phyloP scores from a whole-genome alignment of 2,329 filamentous ascomycete species.

The Microascus cirrosus region DNA sequence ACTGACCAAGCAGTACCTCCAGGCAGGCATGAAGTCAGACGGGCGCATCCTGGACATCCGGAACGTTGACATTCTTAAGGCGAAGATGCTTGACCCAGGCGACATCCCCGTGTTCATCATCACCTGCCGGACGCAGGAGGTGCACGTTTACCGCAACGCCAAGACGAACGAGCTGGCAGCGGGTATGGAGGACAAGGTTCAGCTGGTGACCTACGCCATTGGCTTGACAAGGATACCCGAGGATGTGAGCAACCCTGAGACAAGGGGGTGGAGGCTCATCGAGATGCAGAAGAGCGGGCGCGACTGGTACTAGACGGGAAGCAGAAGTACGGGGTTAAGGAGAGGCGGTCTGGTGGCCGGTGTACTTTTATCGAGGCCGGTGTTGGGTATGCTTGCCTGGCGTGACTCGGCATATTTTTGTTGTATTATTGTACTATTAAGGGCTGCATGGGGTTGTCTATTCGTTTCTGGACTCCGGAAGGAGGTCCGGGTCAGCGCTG shows the following conservation, averaged over 20 bases:
- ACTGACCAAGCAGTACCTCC: slow-evolving; percentile 92
- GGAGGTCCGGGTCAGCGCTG: background rate
- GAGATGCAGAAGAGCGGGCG: slow-evolving; percentile 97
- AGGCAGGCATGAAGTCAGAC: slow-evolving; percentile 85
- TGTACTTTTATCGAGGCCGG: background rate
- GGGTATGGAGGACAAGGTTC: slow-evolving; percentile 97
- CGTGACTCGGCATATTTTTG: background rate
- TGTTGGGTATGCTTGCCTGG: background rate
- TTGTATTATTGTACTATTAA: background rate
- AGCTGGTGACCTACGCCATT: slow-evolving; percentile 96
- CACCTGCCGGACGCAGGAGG: slow-evolving; percentile 91
- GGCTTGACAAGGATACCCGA: slow-evolving; percentile 89
- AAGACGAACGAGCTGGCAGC: slow-evolving; percentile 85
- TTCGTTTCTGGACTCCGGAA: background rate
- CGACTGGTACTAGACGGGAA: slow-evolving; percentile 53
- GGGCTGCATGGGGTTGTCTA: background rate
- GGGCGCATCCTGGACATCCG: slow-evolving; percentile 92
- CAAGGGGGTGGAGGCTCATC: slow-evolving; percentile 91
- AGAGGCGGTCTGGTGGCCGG: background rate
- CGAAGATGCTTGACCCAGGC: slow-evolving; percentile 71
- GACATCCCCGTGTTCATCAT: slow-evolving; percentile 95
- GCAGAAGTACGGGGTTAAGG: background rate
- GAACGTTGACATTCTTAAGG: slow-evolving; percentile 78
- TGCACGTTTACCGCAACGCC: slow-evolving; percentile 89
- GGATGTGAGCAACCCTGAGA: slow-evolving; percentile 95